A percentile compares a stretch with the other conserved stretches of the same genome.
Conservation (phyloP, 192 early-diverging fungal species). For the Cetraspora pellucida region DNA sequence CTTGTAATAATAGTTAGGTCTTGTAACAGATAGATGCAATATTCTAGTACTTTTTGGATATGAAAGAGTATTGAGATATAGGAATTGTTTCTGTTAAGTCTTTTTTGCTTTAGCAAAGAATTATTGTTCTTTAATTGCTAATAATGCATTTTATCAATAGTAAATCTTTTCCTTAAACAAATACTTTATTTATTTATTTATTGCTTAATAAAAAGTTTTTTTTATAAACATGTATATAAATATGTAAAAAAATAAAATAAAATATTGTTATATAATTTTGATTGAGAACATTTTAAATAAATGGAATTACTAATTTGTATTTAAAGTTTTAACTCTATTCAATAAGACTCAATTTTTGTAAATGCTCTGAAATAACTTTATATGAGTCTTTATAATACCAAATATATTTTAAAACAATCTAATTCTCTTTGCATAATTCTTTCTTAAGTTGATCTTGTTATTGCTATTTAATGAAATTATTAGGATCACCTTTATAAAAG, state of each 20-base stretch:
- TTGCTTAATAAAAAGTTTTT: no score
- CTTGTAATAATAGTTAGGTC: neutral
- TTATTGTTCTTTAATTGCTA: no score
- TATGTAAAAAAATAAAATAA: no score
- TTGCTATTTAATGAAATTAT: no score
- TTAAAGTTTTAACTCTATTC: neutral
- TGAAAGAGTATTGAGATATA: neutral
- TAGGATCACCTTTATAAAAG: neutral
- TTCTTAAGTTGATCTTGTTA: no score
- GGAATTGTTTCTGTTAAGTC: neutral
- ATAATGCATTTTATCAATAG: neutral
- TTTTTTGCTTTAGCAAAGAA: no score
- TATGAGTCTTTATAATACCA: conserved; percentile 18
- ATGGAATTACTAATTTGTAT: no score
- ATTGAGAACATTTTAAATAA: no score
- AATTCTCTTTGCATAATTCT: neutral
- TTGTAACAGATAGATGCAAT: neutral
- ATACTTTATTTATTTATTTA: no score
- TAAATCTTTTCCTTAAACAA: no score
- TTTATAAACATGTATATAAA: no score
- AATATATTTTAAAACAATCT: neutral
- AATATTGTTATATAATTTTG: no score
- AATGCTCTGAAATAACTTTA: conserved; percentile 15
- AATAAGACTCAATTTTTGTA: conserved; percentile 9
- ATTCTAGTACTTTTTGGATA: conserved; percentile 4